A percentile compares a stretch with the other conserved stretches of the same genome.
phyloP scores from a whole-genome alignment of 306 rosid genomes.

The Ziziphus jujuba region DNA sequence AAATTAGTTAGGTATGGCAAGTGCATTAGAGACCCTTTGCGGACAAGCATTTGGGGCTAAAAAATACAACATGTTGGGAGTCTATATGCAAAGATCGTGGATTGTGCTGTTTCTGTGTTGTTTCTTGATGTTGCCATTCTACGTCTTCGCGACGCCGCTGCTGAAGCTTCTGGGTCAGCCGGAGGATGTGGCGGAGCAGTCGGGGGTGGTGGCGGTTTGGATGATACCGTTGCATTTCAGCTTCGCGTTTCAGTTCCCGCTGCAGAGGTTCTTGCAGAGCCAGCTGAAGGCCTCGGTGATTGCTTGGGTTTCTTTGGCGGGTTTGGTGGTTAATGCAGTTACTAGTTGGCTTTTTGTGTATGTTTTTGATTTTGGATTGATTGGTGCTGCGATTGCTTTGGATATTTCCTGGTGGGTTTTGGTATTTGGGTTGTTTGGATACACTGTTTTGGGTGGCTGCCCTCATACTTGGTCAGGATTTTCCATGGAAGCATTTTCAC shows the following conservation, averaged over 20 bases:
- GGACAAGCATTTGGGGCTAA: constrained; percentile 81
- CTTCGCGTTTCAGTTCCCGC: constrained; percentile 73
- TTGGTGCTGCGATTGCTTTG: constrained; percentile 66
- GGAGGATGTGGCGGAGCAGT: constrained; percentile 57
- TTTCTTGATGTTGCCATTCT: constrained; percentile 47
- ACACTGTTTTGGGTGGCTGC: constrained; percentile 53
- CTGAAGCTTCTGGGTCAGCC: constrained; percentile 58
- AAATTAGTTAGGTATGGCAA: constrained; percentile 72
- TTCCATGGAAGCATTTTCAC: constrained; percentile 59
- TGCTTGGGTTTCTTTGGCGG: constrained; percentile 55
- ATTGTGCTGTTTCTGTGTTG: constrained; percentile 55
- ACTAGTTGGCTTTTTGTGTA: constrained; percentile 47
- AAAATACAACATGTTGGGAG: constrained; percentile 55
- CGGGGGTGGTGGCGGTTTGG: constrained; percentile 58
- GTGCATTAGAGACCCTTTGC: constrained; percentile 79
- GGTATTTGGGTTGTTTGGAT: constrained; percentile 48
- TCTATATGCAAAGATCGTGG: constrained; percentile 73
- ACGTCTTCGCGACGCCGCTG: constrained; percentile 52
- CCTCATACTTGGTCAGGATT: constrained; percentile 70
- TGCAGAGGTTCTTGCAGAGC: constrained; percentile 67
- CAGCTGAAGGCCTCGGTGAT: constrained; percentile 56
- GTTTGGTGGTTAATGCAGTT: constrained; percentile 37
- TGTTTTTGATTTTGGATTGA: constrained; percentile 51
- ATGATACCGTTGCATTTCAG: constrained; percentile 79
- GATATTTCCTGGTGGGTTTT: constrained; percentile 70